A percentile compares a stretch with the other conserved stretches of the same genome.
phyloP scores from a whole-genome alignment of 1,284 basidiomycete species.

The Ceratobasidium sp. region DNA sequence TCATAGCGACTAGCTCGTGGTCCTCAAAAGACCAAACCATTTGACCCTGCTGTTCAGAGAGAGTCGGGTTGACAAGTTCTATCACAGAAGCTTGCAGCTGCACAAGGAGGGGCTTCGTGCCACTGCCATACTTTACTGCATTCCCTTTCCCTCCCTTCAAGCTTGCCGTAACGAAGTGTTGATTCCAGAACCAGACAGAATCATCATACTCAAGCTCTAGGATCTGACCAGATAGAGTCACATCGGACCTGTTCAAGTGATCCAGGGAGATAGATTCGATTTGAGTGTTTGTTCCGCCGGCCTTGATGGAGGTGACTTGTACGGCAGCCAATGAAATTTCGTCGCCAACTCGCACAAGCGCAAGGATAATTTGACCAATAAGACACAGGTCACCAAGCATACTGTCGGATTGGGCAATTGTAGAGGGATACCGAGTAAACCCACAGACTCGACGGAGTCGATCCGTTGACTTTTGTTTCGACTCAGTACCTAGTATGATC shows the following conservation, averaged over 20 bases:
- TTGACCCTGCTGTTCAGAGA: neutral
- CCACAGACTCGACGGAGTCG: constrained; percentile 7
- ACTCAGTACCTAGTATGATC: neutral
- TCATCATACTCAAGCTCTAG: neutral
- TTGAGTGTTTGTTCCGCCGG: neutral
- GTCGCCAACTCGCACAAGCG: neutral
- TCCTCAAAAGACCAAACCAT: neutral
- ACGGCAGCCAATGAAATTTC: neutral
- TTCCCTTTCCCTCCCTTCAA: neutral
- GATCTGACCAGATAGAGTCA: neutral
- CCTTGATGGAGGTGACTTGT: neutral
- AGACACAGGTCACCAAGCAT: neutral
- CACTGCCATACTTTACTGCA: neutral
- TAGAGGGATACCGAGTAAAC: neutral
- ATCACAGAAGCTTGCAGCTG: neutral
- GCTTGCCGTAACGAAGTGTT: neutral
- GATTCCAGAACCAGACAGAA: neutral
- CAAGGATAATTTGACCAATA: neutral
- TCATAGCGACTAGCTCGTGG: neutral
- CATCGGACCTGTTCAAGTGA: neutral
- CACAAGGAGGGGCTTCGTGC: neutral
- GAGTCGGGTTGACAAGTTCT: neutral
- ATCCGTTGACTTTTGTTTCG: neutral
- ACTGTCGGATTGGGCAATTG: neutral
- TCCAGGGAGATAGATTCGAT: neutral